Evolutionary conservation across 176 grass and related monocot species (phyloP), one percentile per base, ranked within the genome.

Genomic region (Phoenix dactylifera): DNA sequence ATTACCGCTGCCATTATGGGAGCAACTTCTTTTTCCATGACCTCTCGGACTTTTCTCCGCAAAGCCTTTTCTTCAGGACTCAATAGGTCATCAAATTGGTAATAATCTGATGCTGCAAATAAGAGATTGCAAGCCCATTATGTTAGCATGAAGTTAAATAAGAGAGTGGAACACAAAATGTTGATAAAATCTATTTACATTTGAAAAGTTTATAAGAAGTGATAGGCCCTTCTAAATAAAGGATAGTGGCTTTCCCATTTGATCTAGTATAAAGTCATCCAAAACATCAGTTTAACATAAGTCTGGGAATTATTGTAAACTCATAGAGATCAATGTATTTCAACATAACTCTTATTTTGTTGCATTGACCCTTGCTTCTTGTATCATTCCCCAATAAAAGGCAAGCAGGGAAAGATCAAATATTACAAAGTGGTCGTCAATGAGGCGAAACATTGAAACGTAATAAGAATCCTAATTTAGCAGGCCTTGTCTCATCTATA

Each of bases 21-120:
- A 4, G 86, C 83, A 0, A 90, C 74, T 84, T 95, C 90, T 73
- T 75, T 87, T 54, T 95, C 83, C 71, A 89, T 77, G 66, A 87
- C 60, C 58, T 59, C 64, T 26, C 68, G 79, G 18, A 87, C 90
- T 58, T 84, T 87, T 48, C 64, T 84, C 74, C 86, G 70, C 28
- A 95, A 65, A 16, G 25, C 63, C 64, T 66, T 80, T 48, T 89
- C 83, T 77, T 90, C 90, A 49, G 57, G 51, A 30, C 60, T 87
- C 50, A 95, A 76, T 49, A 95, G 76, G 81, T 95, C 90, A 87
- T 95, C 80, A 22, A 84, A 73, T 54, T 89, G 86, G 76, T 89
- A 89, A 70, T 95, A 95, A 64, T 95, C 90, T 6, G 83, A 95
- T 59, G 74, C 90, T 95, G 83, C 68, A 80, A 52, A 19, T 39